Evolutionary conservation across 2,329 filamentous ascomycete species (phyloP), one percentile per base, ranked within the genome.

Genomic region (Talaromyces sp.): DNA sequence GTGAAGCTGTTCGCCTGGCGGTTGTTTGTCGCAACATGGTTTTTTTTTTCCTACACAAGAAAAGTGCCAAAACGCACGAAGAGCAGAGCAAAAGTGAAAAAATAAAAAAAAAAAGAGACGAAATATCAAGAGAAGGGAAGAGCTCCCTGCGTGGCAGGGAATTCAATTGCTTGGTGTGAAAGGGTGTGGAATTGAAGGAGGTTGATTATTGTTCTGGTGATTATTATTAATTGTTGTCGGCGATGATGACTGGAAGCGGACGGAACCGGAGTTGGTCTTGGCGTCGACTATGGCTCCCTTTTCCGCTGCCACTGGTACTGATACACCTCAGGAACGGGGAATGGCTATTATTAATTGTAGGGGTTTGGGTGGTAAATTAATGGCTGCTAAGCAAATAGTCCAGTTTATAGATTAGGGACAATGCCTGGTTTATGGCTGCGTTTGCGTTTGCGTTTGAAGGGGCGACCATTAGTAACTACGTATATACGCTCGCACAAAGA

Each of bases 1-100:
- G 61, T 57, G 59, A 53, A 56, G 56, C 31, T 62, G 61, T 57
- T 36, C 61, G 57, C 40, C 57, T 59, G 50, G 56, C 56, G 50
- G 61, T 53, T 55, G 61, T 31, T 59, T 59, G 56, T 47, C 61
- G 61, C 36, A 62, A 59, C 61, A 62, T 62, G 34, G 60, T 62
- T 14, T 56, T 8, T n/a, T 31, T 31, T 53, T 31, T 53, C n/a
- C 8, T 53, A 31, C 4, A 30, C 27, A 6, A n/a, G 27, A 10
- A 53, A 53, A 53, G 12, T 10, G 50, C 50, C 16, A 16, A 12
- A 53, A 27, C 23, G 18, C 18, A 23, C 7, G 44, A 47, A 27
- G 23, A 47, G 23, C 16, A 7, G 36, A 40, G 36, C 16, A 27
- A 5, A 47, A 47, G 6, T 7, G 16, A 3, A n/a, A 30, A 31